Evolutionary conservation across 176 grass and related monocot genomes (phyloP), one percentile per base, ranked within the genome.

Genomic region (Chloris gayana): DNA sequence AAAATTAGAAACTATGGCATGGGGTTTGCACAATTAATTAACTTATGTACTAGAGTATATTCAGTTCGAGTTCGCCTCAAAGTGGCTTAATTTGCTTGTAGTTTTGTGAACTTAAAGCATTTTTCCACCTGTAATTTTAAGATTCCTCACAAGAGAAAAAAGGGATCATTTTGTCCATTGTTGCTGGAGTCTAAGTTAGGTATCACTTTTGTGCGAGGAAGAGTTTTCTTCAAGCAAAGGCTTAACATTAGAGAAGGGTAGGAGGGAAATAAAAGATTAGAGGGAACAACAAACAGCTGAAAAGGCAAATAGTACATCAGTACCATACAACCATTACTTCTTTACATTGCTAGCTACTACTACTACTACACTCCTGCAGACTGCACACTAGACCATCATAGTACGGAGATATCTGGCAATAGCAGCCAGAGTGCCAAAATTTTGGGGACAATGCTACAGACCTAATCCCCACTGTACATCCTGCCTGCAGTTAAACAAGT

Each of bases 351-450:
- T 81, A 72, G 65, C n/a, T n/a, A 69, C 61, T 58, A 25, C 7
- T 37, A 5, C 5, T 73, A 61, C 68, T 88, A 68, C 60, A 46
- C 60, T 85, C 30, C 65, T 11, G 29, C 67, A 62, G 46, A 77
- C 46, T 27, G 10, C 64, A 75, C 72, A 46, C 72, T 72, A 67
- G 26, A 76, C 54, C 70, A 65, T 72, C 57, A 67, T 72, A 85
- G 47, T 72, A 62, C 57, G 27, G 75, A 54, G 42, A 72, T 65
- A 70, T 57, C 66, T 85, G 64, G 71, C 54, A 59, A 63, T 76
- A n/a, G 72, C 11, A 67, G 58, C 78, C 47, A 76, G 37, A 81
- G 64, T 74, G 73, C 77, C 88, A 89, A 89, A 89, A 89, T 89
- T 85, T 89, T 82, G 83, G 79, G 83, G 88, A 74, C 78, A 50